Base-by-base conservation (phyloP, 1,139 yeast species). In the Kurtzmaniella quercitrusa region DNA sequence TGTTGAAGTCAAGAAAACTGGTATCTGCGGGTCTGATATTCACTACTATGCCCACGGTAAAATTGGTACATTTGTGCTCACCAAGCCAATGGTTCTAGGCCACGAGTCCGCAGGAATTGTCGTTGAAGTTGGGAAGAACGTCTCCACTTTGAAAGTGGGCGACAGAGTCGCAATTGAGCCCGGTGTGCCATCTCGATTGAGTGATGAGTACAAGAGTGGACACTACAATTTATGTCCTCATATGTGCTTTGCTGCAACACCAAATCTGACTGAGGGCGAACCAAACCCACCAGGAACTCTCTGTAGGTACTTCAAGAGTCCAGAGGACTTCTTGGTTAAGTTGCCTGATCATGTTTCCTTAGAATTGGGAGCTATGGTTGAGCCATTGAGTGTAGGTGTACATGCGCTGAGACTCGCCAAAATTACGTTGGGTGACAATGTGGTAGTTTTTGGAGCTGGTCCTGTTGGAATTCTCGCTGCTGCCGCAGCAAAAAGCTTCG, bases 171-270 rank as follows among this genome's bases (percentile, higher is more conserved):
- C 96, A 11, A 76, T 91, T 52, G 96, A 58, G 51, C 77, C 77
- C 7, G 85, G 87, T 50, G 73, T 85, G 46, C 94, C 95, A 21
- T 84, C 93, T 48, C 73, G 94, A 62, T 75, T 73, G 59, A 81
- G 90, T 46, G 80, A 82, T 43, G 87, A 76, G 54, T 87, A 88
- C 68, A 82, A 83, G 62, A 66, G 80, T 33, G 96, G 96, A 33
- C 70, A 76, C 46, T 88, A 88, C 68, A 85, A 88, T 60, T 70
- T 86, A 56, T 85, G 95, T 58, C 93, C 94, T 25, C 77, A 80
- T 49, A 86, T 88, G 93, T 77, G 73, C 16, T 88, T 88, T 66
- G 95, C 95, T 25, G 95, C 95, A 40, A 87, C 95, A 12, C 96
- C 96, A 9, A 63, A 58, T 51, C 50, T 65, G 16, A 60, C 57